Evolutionary conservation across 441 rosid genomes (phyloP), one percentile per base, ranked within the genome.

Genomic region (Capsella rubella): DNA sequence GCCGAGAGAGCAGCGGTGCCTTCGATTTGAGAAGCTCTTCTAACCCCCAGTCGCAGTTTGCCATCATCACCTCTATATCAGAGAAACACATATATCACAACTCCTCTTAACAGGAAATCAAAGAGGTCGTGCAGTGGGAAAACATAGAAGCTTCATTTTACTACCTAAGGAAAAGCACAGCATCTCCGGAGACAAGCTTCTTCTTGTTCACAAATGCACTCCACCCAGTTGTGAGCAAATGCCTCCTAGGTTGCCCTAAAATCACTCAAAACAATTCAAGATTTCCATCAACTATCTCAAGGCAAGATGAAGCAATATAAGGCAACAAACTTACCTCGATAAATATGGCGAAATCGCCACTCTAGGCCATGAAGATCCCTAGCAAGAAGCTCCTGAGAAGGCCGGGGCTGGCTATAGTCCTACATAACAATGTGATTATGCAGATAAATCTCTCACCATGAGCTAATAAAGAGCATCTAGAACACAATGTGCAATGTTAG

Each of bases 181-280:
- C 99, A 84, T 95, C 99, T 73, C 99, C 99, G 16, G 97, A 90
- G 57, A 95, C 93, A 46, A 95, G 97, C 77, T 92, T 92, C 90
- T 95, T 95, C 90, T 86, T 91, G 79, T 95, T 95, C 8, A 95
- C 98, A 77, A 95, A 95, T 18, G 96, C 94, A 80, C 97, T 95
- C 99, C 99, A 95, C 35, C 99, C 99, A 2, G 98, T 95, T 13
- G 99, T 95, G 13, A 95, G 95, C 91, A 95, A 84, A 80, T 95
- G 99, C 83, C 99, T 87, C 73, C 98, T 86, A 16, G 99, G 99
- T 82, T 92, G 99, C 12, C 99, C 99, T 94, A 82, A 32, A 50
- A 46, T 63, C 11, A 70, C 59, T 50, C 60, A 64, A 64, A 69
- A 63, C 34, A 31, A 73, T 56, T 57, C 12, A 37, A 74, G 49